Percentiles rank a stretch among this genome's conserved stretches.
Evolutionary conservation across 1,284 basidiomycete genomes (phyloP).

Genomic region (Rhodotorula sp.): DNA sequence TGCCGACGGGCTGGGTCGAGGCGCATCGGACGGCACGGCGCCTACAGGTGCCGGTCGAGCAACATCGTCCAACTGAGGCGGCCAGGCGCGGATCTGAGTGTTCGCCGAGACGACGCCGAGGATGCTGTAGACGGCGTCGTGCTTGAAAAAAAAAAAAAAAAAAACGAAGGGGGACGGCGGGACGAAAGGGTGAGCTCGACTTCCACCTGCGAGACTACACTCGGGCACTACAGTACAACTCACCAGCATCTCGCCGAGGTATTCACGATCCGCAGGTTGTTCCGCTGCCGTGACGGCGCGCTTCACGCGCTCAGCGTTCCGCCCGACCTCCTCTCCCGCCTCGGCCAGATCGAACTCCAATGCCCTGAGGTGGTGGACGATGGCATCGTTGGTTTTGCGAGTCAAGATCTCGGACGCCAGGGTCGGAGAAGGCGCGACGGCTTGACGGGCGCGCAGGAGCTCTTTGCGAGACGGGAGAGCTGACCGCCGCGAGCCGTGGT

Average conservation of each 20-base stretch:
- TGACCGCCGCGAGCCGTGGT: constrained; percentile 6
- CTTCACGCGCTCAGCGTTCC: not conserved
- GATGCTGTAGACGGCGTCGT: constrained; percentile 7
- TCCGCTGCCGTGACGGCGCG: not conserved
- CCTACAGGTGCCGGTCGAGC: not conserved
- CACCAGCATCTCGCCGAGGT: not conserved
- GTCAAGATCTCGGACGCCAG: not conserved
- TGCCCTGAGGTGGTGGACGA: not conserved
- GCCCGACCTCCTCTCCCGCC: not conserved
- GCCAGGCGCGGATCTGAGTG: too few relatives aligned
- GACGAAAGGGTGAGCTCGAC: constrained; percentile 1
- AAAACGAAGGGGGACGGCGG: too few relatives aligned
- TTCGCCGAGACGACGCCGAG: not conserved
- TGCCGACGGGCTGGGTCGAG: not conserved
- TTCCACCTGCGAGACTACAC: not conserved
- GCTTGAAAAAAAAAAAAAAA: not conserved
- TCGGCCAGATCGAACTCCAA: not conserved
- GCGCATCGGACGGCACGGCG: not conserved
- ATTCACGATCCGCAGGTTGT: too few relatives aligned
- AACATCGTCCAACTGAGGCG: not conserved
- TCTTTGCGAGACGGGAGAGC: not conserved
- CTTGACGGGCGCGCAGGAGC: constrained; percentile 11
- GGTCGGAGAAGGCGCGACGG: not conserved
- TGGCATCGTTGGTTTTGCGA: too few relatives aligned
- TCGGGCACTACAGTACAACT: not conserved